A percentile compares a stretch with the other conserved stretches of the same genome.
Conservation (phyloP, 345 rosid species). For the Eucalyptus tenuipes region DNA sequence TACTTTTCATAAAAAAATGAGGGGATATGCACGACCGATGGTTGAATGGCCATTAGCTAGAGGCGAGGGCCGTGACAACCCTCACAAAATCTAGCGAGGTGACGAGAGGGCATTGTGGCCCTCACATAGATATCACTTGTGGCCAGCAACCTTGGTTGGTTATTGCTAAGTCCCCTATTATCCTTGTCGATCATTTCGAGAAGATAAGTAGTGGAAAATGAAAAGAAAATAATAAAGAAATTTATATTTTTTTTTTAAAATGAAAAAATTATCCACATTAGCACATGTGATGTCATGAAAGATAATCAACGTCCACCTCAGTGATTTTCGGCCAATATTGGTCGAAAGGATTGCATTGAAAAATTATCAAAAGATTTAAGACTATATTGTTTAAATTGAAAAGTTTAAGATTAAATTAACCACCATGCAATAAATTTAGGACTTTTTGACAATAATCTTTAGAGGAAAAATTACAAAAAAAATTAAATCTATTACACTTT, state of each 20-base stretch:
- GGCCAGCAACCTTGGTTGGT: neutral
- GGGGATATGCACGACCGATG: rapidly evolving
- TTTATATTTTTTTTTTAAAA: too few relatives aligned
- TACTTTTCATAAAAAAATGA: too few relatives aligned
- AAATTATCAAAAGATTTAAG: too few relatives aligned
- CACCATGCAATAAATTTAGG: too few relatives aligned
- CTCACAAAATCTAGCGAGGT: neutral
- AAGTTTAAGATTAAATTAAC: neutral
- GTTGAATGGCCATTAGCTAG: rapidly evolving
- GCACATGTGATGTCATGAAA: rapidly evolving
- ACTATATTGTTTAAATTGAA: too few relatives aligned
- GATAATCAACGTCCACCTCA: neutral
- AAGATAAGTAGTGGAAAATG: neutral
- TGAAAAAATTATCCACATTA: too few relatives aligned
- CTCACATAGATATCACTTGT: neutral
- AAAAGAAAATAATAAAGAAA: too few relatives aligned
- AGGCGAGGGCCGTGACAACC: rapidly evolving
- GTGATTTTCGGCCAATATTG: rapidly evolving
- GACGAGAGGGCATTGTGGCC: neutral
- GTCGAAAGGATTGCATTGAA: rapidly evolving
- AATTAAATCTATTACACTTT: too few relatives aligned
- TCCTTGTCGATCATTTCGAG: neutral
- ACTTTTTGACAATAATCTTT: neutral
- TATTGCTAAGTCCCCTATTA: neutral
- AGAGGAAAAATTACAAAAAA: too few relatives aligned